phyloP scores from a whole-genome alignment of 768 basidiomycete genomes.

The Gloeophyllum trabeum region DNA sequence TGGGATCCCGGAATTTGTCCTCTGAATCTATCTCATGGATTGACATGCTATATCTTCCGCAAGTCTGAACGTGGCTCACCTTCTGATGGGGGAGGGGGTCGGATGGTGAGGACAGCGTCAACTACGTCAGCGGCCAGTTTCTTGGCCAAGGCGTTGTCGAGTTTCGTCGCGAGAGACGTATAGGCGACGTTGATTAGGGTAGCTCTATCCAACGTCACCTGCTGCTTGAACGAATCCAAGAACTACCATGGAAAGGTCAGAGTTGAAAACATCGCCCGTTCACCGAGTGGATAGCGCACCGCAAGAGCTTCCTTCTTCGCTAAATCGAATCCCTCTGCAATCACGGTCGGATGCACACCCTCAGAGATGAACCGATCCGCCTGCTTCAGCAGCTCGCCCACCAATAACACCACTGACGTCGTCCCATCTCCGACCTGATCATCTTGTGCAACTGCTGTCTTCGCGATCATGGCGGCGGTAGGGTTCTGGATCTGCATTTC shows the following conservation, averaged over 20 bases:
- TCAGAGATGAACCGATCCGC: conserved; percentile 97
- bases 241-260: conserved; percentile 46
- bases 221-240: conserved; percentile 81
- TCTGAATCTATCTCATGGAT: conserved; percentile 31
- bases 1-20: conserved; percentile 75
- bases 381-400: conserved; percentile 93
- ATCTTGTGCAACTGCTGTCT: conserved; percentile 97
- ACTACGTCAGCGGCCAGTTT: conserved; percentile 88
- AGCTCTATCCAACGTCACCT: conserved; percentile 71
- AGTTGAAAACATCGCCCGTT: conserved; percentile 4
- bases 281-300: conserved; percentile 31
- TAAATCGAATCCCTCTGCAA: conserved; percentile 91
- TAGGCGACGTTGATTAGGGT: conserved; percentile 89
- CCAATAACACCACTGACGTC: conserved; percentile 91
- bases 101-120: conserved; percentile 88
- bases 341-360: conserved; percentile 95
- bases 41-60: conserved; percentile 12
- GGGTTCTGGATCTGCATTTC: conserved; percentile 99
- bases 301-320: conserved; percentile 92
- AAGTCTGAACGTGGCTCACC: conserved; percentile 26
- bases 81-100: conserved; percentile 50
- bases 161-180: conserved; percentile 93
- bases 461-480: conserved; percentile 97
- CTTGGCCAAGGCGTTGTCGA: conserved; percentile 72
- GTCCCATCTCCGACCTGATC: conserved; percentile 99